A percentile compares a stretch with the other conserved stretches of the same genome.
These are phyloP conservation scores for Clarkia xantiana DNA, from an alignment of 345 rosid species.

Conservation along the genomic window DNA sequence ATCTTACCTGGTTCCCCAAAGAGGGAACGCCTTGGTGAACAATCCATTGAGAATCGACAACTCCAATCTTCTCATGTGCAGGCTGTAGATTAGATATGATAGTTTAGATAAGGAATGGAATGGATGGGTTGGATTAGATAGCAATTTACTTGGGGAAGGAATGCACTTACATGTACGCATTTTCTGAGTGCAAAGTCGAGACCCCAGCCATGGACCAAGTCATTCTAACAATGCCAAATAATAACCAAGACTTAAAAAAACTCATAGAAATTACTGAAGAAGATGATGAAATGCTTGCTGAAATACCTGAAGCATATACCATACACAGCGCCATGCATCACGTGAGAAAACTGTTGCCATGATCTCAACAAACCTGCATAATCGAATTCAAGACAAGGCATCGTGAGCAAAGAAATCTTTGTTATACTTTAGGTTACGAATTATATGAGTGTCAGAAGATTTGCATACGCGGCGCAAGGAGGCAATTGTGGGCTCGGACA, in stretches of 20 bases:
- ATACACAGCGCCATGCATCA: conserved; percentile 94
- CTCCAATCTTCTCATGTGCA: conserved; percentile 98
- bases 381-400: conserved; percentile 4
- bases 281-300: background rate
- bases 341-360: conserved; percentile 98
- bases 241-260: background rate
- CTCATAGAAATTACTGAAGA: background rate
- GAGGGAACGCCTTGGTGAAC: conserved; percentile 84
- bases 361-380: conserved; percentile 83
- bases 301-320: conserved; percentile 92
- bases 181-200: conserved; percentile 89
- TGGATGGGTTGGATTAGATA: too few relatives aligned
- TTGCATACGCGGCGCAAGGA: conserved; percentile 89
- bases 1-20: conserved; percentile 71
- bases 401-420: background rate
- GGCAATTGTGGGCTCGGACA: conserved; percentile 74
- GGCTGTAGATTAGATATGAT: conserved; percentile 37
- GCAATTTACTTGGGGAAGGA: background rate
- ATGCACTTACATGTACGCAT: conserved; percentile 57
- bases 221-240: conserved; percentile 44
- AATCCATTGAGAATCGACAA: conserved; percentile 95
- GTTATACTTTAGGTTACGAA: background rate
- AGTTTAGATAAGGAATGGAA: too few relatives aligned
- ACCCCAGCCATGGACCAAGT: conserved; percentile 99
- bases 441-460: conserved; percentile 12